phyloP scores from a whole-genome alignment of 352 stramenopile genomes.

The Ophiocytium majus region DNA sequence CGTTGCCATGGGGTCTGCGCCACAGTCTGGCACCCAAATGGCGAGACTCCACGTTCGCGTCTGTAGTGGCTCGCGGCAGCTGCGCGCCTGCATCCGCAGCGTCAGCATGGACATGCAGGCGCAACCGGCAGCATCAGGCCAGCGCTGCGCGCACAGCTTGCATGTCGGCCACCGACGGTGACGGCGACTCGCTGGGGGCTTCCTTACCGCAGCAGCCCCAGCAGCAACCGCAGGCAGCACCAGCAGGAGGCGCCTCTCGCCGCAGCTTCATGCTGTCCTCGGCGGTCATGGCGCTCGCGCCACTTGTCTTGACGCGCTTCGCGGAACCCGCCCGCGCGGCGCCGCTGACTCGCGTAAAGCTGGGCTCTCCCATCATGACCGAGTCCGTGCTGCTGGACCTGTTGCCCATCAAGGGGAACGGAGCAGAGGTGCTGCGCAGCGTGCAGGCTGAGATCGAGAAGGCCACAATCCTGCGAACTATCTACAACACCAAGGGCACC shows the following conservation, averaged over 20 bases:
- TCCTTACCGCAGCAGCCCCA: background rate
- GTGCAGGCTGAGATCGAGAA: conserved; percentile 50
- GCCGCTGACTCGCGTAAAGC: conserved; percentile 27
- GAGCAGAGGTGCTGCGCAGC: conserved; percentile 31
- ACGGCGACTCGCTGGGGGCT: background rate
- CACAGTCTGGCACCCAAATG: too few relatives aligned
- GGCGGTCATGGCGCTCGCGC: background rate
- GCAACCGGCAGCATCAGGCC: background rate
- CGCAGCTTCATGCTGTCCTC: background rate
- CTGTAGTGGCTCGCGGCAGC: too few relatives aligned
- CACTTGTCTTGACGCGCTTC: background rate
- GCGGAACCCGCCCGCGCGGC: background rate
- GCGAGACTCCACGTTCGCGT: too few relatives aligned
- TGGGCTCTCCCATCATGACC: conserved; percentile 46
- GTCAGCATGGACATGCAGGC: background rate
- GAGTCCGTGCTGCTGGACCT: conserved; percentile 49
- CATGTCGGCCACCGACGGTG: background rate
- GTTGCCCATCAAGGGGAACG: conserved; percentile 31
- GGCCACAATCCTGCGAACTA: conserved; percentile 38
- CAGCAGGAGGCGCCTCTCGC: background rate
- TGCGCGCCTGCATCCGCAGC: background rate
- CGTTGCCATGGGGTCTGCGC: too few relatives aligned
- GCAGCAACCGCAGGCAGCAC: background rate
- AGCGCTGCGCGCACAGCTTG: background rate
- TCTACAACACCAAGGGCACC: conserved; percentile 13